phyloP scores from a whole-genome alignment of 176 grass and related monocot species.

The Lolium rigidum region DNA sequence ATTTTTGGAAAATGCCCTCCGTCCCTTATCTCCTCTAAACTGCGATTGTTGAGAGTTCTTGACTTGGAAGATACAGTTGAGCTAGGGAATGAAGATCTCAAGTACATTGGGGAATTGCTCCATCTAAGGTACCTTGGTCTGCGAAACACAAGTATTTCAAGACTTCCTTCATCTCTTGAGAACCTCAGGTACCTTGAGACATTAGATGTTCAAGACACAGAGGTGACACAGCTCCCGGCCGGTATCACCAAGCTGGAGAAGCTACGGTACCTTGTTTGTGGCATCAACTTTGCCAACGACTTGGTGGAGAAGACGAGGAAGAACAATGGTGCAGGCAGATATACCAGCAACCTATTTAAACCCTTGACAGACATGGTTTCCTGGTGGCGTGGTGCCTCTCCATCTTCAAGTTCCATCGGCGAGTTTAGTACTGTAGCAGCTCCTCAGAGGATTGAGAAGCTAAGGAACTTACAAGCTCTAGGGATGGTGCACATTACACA shows the following conservation, averaged over 20 bases:
- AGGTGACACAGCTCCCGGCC: background rate
- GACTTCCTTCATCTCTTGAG: constrained; percentile 37
- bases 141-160: background rate
- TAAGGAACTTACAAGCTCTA: constrained; percentile 45
- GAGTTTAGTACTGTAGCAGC: constrained; percentile 27
- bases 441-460: constrained; percentile 30
- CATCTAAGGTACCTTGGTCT: constrained; percentile 46
- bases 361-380: background rate
- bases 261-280: constrained; percentile 37
- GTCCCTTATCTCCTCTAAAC: constrained; percentile 9
- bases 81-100: constrained; percentile 35
- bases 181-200: constrained; percentile 51
- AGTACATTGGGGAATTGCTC: constrained; percentile 20
- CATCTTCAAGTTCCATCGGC: background rate
- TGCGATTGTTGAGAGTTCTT: constrained; percentile 46
- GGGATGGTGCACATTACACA: constrained; percentile 25
- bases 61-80: constrained; percentile 35
- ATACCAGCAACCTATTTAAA: too few relatives aligned
- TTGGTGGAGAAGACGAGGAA: constrained; percentile 12
- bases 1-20: constrained; percentile 10
- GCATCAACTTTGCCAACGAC: background rate
- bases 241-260: constrained; percentile 39
- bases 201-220: constrained; percentile 41
- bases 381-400: background rate
- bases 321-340: too few relatives aligned